Conservation (phyloP, 441 rosid genomes). For the Croton setiger region DNA sequence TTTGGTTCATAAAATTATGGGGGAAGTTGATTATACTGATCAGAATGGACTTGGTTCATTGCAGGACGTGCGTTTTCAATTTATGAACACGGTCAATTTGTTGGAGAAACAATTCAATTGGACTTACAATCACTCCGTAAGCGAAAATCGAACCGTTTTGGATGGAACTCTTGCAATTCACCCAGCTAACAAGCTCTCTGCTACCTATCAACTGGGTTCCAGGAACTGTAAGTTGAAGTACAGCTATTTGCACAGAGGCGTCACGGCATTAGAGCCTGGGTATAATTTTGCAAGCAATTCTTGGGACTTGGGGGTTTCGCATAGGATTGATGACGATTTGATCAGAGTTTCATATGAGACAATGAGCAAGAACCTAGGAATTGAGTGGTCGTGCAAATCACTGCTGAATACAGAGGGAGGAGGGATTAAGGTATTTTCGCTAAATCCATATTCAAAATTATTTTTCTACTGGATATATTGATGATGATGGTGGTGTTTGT, state of each 20-base stretch:
- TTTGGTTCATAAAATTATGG: background rate
- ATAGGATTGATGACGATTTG: constrained; percentile 30
- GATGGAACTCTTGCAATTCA: constrained; percentile 38
- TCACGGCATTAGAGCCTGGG: constrained; percentile 42
- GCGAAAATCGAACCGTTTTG: constrained; percentile 32
- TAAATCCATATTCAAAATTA: no score
- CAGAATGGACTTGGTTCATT: background rate
- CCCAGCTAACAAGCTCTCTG: constrained; percentile 39
- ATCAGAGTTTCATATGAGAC: constrained; percentile 32
- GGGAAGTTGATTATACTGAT: background rate
- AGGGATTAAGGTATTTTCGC: constrained; percentile 25
- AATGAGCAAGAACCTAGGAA: constrained; percentile 23
- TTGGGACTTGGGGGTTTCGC: constrained; percentile 35
- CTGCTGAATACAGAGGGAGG: constrained; percentile 21
- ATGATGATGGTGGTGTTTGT: background rate
- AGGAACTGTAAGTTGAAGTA: constrained; percentile 42
- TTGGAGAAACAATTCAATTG: constrained; percentile 38
- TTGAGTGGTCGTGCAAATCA: constrained; percentile 30
- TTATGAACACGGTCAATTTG: constrained; percentile 39
- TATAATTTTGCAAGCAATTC: constrained; percentile 38
- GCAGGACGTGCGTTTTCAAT: constrained; percentile 49
- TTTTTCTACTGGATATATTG: background rate
- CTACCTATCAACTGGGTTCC: constrained; percentile 32
- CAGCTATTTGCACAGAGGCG: constrained; percentile 34
- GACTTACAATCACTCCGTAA: constrained; percentile 36